Base-by-base conservation (phyloP, 78 protist genomes). In the Speleostelium caveatum region DNA sequence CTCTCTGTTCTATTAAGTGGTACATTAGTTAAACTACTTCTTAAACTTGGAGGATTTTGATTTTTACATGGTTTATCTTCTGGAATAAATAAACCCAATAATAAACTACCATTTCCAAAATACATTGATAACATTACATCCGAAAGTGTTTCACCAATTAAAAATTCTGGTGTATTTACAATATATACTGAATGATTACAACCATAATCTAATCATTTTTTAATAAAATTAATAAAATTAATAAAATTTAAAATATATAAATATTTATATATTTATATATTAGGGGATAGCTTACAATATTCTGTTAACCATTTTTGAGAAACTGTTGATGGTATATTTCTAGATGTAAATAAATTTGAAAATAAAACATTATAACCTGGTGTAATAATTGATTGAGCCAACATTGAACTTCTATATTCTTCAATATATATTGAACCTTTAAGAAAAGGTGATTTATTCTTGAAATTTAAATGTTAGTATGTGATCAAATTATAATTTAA, bases 71-170 rank as follows among this genome's bases (percentile, higher is more conserved):
- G 17, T 17, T 19, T 26, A 21, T 28, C 35, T 14, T 17, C 38
- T 39, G 91, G 91, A 2, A 59, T 51, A 55, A 83, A 68, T 22
- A 83, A 41, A 22, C 91, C 91, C 41, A 83, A 63, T 41, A 83
- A 33, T 42, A 83, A 60, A 69, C 79, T 71, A 69, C 80, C 91
- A 83, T 60, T 83, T 55, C 91, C 91, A 71, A 56, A 83, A 42
- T 83, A 83, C 91, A 83, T 71, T 69, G 91, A 83, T 49, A 83
- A 62, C 12, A 69, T 83, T 12, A 83, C 91, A 83, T 83, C 91
- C 22, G 91, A 51, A 7, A 83, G 36, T 16, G 55, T 49, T 60
- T 71, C 80, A 36, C 91, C 91, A 69, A 83, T 56, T 36, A 83
- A 60, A 28, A 83, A 83, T 12, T 83, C 91, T 30, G 91, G 91